Evolutionary conservation across 192 early-diverging fungal genomes (phyloP), one percentile per base, ranked within the genome.

Genomic region (Coemansia asiatica): DNA sequence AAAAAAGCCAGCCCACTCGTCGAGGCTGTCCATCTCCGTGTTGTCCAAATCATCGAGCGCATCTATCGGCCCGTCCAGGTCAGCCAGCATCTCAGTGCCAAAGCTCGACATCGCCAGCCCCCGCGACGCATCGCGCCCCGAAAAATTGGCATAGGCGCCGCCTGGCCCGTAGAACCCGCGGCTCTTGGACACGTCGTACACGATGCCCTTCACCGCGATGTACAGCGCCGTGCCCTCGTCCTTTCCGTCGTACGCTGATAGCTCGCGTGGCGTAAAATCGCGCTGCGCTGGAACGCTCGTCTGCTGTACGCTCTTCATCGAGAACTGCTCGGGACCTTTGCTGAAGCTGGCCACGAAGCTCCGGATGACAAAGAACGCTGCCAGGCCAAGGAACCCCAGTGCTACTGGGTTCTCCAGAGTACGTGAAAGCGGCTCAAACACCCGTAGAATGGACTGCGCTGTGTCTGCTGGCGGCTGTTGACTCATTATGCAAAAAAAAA

Each of bases 131-230:
- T 98, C 96, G n/a, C 90, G 87, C 1, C 96, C 96, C 6, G 95
- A 89, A 88, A 97, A 98, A 85, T 95, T 96, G 28, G 87, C 90
- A 68, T 98, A 98, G n/a, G 91, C 93, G 5, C 94, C 94, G 8
- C 47, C 74, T 31, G 96, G 96, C 0, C 96, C 96, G 71, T 98
- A 98, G 75, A 98, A 96, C 31, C 81, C 83, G 26, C 87, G 82
- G 25, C 93, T 91, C 25, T 78, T 69, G 2, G 91, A 87, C 28
- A 98, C 96, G 71, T 98, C 95, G 74, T 90, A 98, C 22, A 98
- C 91, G 21, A 84, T 86, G 15, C 94, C 90, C 27, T 87, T 86
- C n/a, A 98, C 88, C 4, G 83, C 92, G 69, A 97, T 86, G 33
- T 90, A 88, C 59, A 98, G 90, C 19, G 82, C 72, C 12, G 86